Evolutionary conservation across 768 basidiomycete genomes (phyloP), one percentile per base, ranked within the genome.

Genomic region (Saitozyma sp.): DNA sequence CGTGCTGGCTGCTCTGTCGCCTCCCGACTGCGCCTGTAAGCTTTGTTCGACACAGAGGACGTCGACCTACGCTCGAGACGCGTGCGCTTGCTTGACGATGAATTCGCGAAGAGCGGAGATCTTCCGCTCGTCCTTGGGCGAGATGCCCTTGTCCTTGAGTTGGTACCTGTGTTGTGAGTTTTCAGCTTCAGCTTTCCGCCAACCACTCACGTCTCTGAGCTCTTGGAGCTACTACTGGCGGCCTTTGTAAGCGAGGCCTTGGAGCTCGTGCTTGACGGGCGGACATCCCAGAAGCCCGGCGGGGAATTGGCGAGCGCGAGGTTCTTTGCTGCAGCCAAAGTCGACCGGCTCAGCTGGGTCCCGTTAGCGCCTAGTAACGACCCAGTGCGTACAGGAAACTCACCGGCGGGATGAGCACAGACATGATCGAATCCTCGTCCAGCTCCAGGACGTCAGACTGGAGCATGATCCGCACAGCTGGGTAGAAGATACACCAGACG

Each of bases 401-500:
- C 76, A 97, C 94, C 1, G 91, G 88, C 53, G 87, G 83, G 64
- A 92, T 88, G 79, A 95, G 83, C 1, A 88, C 86, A 38, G 84
- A 82, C 38, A 98, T 79, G n/a, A 99, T 72, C 50, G 85, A 87
- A 55, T 84, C 83, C 62, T 90, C 91, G 54, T 89, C 85, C 52
- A 97, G 85, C 8, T 83, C 83, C 2, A 83, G 84, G 19, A 97
- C 82, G 68, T 98, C 96, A 2, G 87, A 90, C 61, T 88, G 88
- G 45, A 98, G 82, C 62, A 93, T 87, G 70, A 92, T 89, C 51
- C 90, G 85, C 48, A 98, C 80, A 0, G 89, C 90, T 0, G 96
- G 95, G 69, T 98, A 98, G 9, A 99, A 79, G 48, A 98, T 95
- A 72, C 93, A 97, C 95, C 96, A 98, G 19, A 92, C 87, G 74